Conservation (phyloP, 2,329 filamentous ascomycete genomes). For the Leptographium galeiforme region DNA sequence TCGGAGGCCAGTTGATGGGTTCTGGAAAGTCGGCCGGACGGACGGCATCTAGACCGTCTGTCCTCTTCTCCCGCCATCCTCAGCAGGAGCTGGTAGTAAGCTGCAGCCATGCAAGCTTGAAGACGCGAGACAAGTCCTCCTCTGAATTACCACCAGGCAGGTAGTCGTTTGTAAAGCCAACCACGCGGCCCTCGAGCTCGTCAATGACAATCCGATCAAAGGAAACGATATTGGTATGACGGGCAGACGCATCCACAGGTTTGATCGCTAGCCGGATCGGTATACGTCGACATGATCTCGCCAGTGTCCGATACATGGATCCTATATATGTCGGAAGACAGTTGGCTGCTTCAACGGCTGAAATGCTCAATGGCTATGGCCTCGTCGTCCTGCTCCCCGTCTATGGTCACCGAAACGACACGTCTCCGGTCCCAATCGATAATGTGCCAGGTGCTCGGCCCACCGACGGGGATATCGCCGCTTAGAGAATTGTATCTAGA, state of each 20-base stretch:
- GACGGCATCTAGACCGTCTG: not conserved
- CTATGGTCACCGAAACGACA: no score
- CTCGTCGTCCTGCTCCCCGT: no score
- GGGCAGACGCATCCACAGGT: constrained; percentile 19
- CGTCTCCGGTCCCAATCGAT: no score
- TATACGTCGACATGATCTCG: no score
- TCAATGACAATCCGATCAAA: constrained; percentile 23
- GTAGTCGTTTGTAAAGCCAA: constrained; percentile 15
- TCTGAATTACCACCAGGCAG: constrained; percentile 21
- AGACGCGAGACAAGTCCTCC: constrained; percentile 16
- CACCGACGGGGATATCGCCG: no score
- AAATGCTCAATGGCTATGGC: no score
- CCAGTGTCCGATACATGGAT: no score
- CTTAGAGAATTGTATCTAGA: no score
- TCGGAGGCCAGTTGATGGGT: not conserved
- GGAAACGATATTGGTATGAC: constrained; percentile 22
- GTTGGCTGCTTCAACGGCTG: no score
- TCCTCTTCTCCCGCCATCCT: not conserved
- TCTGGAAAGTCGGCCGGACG: not conserved
- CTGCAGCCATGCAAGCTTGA: constrained; percentile 21
- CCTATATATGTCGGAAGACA: no score
- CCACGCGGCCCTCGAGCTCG: constrained; percentile 4
- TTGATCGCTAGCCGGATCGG: constrained; percentile 1
- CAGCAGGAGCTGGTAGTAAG: not conserved
- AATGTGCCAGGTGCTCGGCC: no score